phyloP scores from a whole-genome alignment of 2,329 filamentous ascomycete genomes.

The Fusarium bactridioides region DNA sequence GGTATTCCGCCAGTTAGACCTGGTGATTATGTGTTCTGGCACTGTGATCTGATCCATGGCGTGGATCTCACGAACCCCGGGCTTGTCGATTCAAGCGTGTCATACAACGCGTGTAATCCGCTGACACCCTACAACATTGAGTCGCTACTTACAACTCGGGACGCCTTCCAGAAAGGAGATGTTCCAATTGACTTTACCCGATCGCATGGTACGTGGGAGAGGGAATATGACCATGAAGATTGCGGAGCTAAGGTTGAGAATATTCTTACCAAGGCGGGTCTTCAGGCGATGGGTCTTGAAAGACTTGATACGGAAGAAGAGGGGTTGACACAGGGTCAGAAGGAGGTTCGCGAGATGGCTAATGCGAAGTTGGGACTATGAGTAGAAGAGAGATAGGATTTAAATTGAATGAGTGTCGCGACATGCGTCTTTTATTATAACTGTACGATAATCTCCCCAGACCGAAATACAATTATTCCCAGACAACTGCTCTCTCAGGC shows the following conservation, averaged over 20 bases:
- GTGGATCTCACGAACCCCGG: background rate
- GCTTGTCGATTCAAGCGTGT: background rate
- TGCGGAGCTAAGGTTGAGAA: background rate
- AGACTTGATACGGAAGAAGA: background rate
- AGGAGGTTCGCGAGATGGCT: background rate
- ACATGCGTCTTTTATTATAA: background rate
- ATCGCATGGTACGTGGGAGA: background rate
- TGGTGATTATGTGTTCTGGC: background rate
- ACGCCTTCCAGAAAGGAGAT: background rate
- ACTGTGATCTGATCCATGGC: background rate
- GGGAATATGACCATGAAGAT: background rate
- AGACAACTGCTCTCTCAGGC: background rate
- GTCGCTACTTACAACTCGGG: background rate
- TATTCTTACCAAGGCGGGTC: background rate
- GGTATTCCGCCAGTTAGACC: background rate
- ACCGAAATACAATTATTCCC: background rate
- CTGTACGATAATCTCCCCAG: rapidly evolving
- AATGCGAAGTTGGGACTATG: background rate
- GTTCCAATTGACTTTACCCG: background rate
- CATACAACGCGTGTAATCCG: background rate
- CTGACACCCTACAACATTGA: background rate
- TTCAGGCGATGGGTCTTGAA: background rate
- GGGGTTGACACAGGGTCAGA: background rate
- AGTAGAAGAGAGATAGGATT: background rate
- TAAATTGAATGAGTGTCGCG: background rate